Evolutionary conservation across 306 rosid species (phyloP).

Genomic region (Cicer pinnatifidum): DNA sequence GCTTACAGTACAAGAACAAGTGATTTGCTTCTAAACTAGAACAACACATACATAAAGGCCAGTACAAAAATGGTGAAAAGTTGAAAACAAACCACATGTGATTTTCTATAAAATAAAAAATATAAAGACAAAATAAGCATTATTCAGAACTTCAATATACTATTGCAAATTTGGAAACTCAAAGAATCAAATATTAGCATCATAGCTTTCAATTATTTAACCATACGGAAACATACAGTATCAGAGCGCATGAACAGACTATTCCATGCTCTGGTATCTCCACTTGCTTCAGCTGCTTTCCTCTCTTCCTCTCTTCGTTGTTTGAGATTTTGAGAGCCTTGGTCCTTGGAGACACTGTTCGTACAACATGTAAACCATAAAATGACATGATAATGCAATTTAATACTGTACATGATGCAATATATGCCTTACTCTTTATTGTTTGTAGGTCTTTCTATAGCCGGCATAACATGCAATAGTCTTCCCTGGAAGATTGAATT

Average conservation of each 20-base stretch:
- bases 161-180: not conserved
- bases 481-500: slow-evolving; percentile 89
- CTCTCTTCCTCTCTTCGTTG: slow-evolving; percentile 73
- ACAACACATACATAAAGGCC: not conserved
- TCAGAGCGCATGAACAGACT: slow-evolving; percentile 90
- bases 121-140: not conserved
- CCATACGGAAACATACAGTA: slow-evolving; percentile 63
- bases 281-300: slow-evolving; percentile 85
- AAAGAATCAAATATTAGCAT: not conserved
- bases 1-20: slow-evolving; percentile 5
- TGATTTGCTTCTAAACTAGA: slow-evolving; percentile 25
- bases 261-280: slow-evolving; percentile 94
- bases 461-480: slow-evolving; percentile 87
- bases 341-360: slow-evolving; percentile 54
- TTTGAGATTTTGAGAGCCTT: slow-evolving; percentile 66
- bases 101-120: slow-evolving; percentile 12
- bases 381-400: slow-evolving; percentile 17
- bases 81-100: slow-evolving; percentile 26
- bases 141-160: not conserved
- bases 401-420: slow-evolving; percentile 2
- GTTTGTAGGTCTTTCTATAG: slow-evolving; percentile 60
- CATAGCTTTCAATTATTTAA: slow-evolving; percentile 27
- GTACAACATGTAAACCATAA: slow-evolving; percentile 52
- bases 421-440: slow-evolving; percentile 62
- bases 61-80: not conserved